Conservation (phyloP, 495 filamentous ascomycete species). For the Hypoxylon rickii region DNA sequence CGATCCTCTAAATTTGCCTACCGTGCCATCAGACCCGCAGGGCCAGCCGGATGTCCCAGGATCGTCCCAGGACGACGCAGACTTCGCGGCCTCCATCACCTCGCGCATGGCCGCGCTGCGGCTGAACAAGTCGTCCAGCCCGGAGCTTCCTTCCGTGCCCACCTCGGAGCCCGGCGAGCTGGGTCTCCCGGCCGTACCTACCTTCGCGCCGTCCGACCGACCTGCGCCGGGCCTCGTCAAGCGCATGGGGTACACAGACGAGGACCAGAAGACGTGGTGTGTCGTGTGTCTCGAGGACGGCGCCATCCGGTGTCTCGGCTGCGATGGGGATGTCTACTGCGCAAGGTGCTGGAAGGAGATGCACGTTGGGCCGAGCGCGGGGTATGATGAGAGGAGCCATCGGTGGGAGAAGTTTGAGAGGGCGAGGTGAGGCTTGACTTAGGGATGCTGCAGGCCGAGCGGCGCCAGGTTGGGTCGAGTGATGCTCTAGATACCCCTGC, state of each 20-base stretch:
- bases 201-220: slow-evolving; percentile 51
- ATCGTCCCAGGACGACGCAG: slow-evolving; percentile 19
- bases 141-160: slow-evolving; percentile 30
- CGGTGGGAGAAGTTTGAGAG: slow-evolving; percentile 47
- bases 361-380: slow-evolving; percentile 62
- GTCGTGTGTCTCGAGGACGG: slow-evolving; percentile 72
- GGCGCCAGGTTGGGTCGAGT: too few species aligned
- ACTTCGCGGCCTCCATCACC: slow-evolving; percentile 46
- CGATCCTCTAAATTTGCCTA: slow-evolving; percentile 38
- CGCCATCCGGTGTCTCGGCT: slow-evolving; percentile 63
- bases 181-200: slow-evolving; percentile 59
- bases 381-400: slow-evolving; percentile 60
- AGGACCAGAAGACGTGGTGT: slow-evolving; percentile 71
- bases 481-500: too few species aligned
- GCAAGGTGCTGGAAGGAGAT: slow-evolving; percentile 70
- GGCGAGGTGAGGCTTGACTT: slow-evolving; percentile 13
- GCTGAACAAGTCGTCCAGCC: slow-evolving; percentile 25
- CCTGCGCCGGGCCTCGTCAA: slow-evolving; percentile 39
- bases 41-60: slow-evolving; percentile 23
- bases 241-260: slow-evolving; percentile 56
- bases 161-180: slow-evolving; percentile 41
- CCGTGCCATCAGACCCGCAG: slow-evolving; percentile 41
- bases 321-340: slow-evolving; percentile 70
- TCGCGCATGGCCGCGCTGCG: slow-evolving; percentile 48
- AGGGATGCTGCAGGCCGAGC: too few species aligned